Evolutionary conservation across 495 filamentous ascomycete species (phyloP), one percentile per base, ranked within the genome.

Genomic region (Massariosphaeria phaeospora): DNA sequence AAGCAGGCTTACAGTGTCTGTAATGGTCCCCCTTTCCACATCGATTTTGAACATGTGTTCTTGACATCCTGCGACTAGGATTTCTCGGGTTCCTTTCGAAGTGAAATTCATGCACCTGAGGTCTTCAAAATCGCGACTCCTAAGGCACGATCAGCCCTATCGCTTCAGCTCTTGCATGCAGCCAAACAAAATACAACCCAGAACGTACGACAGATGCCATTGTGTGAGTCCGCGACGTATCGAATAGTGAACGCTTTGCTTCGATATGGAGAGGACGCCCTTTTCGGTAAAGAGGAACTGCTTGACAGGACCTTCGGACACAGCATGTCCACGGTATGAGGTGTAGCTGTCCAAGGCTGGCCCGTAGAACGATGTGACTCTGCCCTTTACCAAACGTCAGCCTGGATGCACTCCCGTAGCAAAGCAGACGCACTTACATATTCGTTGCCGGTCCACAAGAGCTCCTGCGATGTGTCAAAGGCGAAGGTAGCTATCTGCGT

Each of bases 71-170:
- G 89, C 93, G 11, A 91, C 85, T 1, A 99, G 73, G 23, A 97
- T 83, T 57, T 95, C 85, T 6, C 76, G 76, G 23, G 85, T 85
- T 5, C 82, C 84, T 63, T 88, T 88, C 18, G 85, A 88, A 5
- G 89, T 90, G 67, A 94, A 96, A 64, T 85, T 90, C 89, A 97
- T 96, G 69, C 93, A 95, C 35, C 79, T 80, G 41, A 96, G 74
- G 56, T 95, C 85, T 44, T 76, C 76, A 82, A 97, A 94, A 43
- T 84, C 81, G 10, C 83, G 72, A 61, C 84, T 75, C 42, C 84
- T 86, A 53, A 15, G 31, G 10, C 15, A 21, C 11, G 17, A 25
- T 38, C 31, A 48, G 27, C 41, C 18, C 8, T 44, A 23, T 9
- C 8, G 27, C 27, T 10, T n/a, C 9, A 9, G 48, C 17, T 12